phyloP scores from a whole-genome alignment of 2,329 filamentous ascomycete species.

The Ustulina deusta region DNA sequence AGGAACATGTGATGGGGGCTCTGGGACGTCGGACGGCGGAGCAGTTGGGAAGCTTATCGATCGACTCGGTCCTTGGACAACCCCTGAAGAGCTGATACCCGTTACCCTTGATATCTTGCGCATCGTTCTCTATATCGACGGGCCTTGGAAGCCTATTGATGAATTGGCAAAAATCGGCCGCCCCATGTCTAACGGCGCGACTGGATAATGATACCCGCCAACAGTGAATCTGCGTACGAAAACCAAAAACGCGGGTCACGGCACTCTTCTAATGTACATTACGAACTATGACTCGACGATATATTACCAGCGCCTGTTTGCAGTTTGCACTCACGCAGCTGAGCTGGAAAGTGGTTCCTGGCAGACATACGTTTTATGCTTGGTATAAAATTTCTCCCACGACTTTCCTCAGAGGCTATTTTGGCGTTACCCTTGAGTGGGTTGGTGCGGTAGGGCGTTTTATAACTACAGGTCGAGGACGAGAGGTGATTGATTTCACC shows the following conservation, averaged over 20 bases:
- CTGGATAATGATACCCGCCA: conserved; percentile 16
- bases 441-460: conserved; percentile 16
- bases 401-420: conserved; percentile 17
- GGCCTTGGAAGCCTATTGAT: conserved; percentile 47
- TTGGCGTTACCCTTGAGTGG: conserved; percentile 16
- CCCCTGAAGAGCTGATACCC: conserved; percentile 47
- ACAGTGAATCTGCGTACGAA: conserved; percentile 6
- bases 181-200: conserved; percentile 42
- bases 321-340: conserved; percentile 28
- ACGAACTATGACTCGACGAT: conserved; percentile 48
- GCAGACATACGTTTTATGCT: conserved; percentile 7
- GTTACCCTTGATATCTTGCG: conserved; percentile 48
- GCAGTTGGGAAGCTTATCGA: conserved; percentile 50
- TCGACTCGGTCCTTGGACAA: conserved; percentile 51
- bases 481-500: conserved; percentile 19
- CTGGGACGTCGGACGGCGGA: conserved; percentile 46
- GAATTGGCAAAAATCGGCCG: conserved; percentile 45
- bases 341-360: conserved; percentile 15
- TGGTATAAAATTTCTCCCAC: conserved; percentile 9
- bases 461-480: conserved; percentile 12
- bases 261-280: conserved; percentile 47
- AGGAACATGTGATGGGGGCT: conserved; percentile 44
- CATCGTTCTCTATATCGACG: conserved; percentile 44
- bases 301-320: conserved; percentile 40
- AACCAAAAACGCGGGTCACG: conserved; percentile 3